Evolutionary conservation across 257 asterid genomes (phyloP), one percentile per base, ranked within the genome.

Genomic region (Handroanthus guayacan): DNA sequence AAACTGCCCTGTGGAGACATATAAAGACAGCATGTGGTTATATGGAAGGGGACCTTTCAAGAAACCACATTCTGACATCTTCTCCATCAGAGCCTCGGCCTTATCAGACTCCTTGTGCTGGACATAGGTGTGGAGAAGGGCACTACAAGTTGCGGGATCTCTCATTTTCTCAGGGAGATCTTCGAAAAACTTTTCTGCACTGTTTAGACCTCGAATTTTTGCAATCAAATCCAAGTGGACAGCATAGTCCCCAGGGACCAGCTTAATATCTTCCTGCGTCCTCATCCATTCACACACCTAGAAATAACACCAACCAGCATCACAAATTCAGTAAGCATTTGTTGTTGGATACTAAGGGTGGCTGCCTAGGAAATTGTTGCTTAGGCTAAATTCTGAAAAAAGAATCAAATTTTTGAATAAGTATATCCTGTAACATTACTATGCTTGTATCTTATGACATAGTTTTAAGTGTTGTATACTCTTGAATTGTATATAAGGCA

Each of bases 261-360:
- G 89, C 83, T 89, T 78, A 78, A 95, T 80, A 81, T 93, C 97
- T 65, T 89, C 89, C 76, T 91, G 99, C 9, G 72, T 66, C 84
- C 70, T 83, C 99, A 93, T 93, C 97, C 98, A 95, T 85, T 93
- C 98, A 79, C 97, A 95, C 31, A 95, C 85, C 99, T 95, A 75
- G 74, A 80, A 74, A 66, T 20, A 60, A 62, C 41, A 18, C 34
- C 77, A 70, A 44, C 52, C 9, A 47, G 17, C 67, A 56, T 43
- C 38, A 52, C 14, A 75, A 71, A 70, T 54, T 67, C n/a, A 44
- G 62, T 25, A 1, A 66, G 12, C 37, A 34, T 54, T 13, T 9
- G 52, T 20, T 18, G 13, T 5, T 31, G 60, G 55, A 8, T 25
- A 25, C 25, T 2, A 6, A 5, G 9, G 45, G 9, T 20, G 6